A percentile compares a stretch with the other conserved stretches of the same genome.
Evolutionary conservation across 2,329 filamentous ascomycete genomes (phyloP).

Genomic region (Capronia coronata): DNA sequence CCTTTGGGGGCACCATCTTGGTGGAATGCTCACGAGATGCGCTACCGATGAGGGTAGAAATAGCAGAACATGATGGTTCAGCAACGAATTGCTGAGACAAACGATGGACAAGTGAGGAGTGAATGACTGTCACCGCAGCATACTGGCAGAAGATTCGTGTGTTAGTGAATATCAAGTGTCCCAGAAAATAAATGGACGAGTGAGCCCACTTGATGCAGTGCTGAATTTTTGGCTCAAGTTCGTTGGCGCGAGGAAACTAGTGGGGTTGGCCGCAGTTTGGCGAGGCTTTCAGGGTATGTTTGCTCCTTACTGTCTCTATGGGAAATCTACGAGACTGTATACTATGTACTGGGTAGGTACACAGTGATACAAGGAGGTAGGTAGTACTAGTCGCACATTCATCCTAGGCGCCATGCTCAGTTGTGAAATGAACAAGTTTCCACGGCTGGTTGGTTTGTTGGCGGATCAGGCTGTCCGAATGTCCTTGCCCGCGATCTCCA

Average conservation of each 20-base stretch:
- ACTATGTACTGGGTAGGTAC: too few relatives aligned
- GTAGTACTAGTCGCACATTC: too few relatives aligned
- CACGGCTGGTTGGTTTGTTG: background rate
- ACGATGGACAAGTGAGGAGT: background rate
- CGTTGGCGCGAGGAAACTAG: constrained; percentile 1
- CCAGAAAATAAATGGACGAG: background rate
- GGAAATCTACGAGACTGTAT: too few relatives aligned
- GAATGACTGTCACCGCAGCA: constrained; percentile 10
- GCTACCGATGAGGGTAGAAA: constrained; percentile 27
- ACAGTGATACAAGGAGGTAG: too few relatives aligned
- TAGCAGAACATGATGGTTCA: constrained; percentile 26
- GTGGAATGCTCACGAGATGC: constrained; percentile 15
- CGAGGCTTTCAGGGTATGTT: too few relatives aligned
- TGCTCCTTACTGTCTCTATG: too few relatives aligned
- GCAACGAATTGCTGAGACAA: constrained; percentile 13
- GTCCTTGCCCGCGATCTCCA: too few relatives aligned
- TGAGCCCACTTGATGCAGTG: background rate
- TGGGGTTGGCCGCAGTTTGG: constrained; percentile 5
- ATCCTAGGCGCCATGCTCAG: too few relatives aligned
- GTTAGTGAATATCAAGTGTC: constrained; percentile 2
- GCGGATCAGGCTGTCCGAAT: background rate
- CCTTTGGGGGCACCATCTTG: constrained; percentile 24
- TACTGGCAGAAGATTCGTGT: constrained; percentile 1
- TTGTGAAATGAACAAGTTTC: too few relatives aligned
- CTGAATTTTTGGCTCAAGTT: constrained; percentile 12